Base-by-base conservation (phyloP, 2,329 filamentous ascomycete genomes). In the Fusarium temperatum region DNA sequence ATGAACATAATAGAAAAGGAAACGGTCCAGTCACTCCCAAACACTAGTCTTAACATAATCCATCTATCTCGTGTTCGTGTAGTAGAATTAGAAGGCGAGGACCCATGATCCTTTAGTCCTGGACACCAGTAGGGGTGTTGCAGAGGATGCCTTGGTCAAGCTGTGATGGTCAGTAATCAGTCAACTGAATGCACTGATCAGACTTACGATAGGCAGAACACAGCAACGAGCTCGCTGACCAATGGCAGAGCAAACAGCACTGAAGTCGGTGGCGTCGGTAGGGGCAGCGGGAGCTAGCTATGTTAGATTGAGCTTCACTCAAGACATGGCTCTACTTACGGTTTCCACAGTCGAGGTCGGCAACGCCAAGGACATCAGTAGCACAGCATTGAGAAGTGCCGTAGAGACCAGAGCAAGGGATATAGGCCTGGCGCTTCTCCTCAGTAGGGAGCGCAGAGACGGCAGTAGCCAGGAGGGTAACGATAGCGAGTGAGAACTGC, bases 171-270 rank as follows among this genome's bases (percentile, higher is more conserved):
- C 15, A 74, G 67, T 22, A 41, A 8, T 20, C 3, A 1, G 7
- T 15, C 1, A 18, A 22, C 12, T 15, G 9, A 14, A 18, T 12
- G 0, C 0, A 10, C 2, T 5, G 4, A 1, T 10, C 3, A 13
- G 18, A 72, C 76, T 63, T 45, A 76, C 76, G 14, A 90, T 83
- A 13, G 88, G 88, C 24, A 90, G 73, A 18, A 86, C 79, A 73
- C 89, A 91, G 85, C 89, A 90, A 75, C 87, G 87, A 64, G 88
- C 88, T 68, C 85, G 85, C 81, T 89, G 88, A 58, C 88, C 87
- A 10, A 83, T 82, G 10, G 75, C 82, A 6, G 87, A 60, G 76
- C 88, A 89, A 72, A 85, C 80, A 28, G 81, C 79, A 42, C 82
- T 80, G 80, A 90, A 88, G 66, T 83, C 77, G 28, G 81, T 79